These are phyloP conservation scores for Colletotrichum sp. DNA, from an alignment of 2,329 filamentous ascomycete species.

Conservation along the genomic window DNA sequence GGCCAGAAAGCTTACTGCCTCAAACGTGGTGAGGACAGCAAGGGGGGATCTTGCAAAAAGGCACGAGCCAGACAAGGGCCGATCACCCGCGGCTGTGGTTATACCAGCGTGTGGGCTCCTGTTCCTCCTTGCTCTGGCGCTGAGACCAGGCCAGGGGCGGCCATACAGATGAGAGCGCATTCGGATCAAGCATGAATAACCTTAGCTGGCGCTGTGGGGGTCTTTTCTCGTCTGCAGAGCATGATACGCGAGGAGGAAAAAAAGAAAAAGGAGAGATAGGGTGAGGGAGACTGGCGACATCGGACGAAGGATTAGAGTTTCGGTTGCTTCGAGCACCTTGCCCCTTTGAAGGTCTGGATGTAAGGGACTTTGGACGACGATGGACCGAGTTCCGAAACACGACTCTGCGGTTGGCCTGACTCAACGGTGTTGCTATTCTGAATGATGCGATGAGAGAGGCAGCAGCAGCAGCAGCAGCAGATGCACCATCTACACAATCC, in stretches of 20 bases:
- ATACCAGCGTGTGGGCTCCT: neutral
- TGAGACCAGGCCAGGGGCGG: slow-evolving; percentile 4
- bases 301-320: slow-evolving; percentile 17
- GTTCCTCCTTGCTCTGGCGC: neutral
- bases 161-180: neutral
- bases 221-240: neutral
- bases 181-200: slow-evolving; percentile 14
- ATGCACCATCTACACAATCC: neutral
- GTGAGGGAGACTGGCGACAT: neutral
- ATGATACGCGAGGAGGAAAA: neutral
- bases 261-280: neutral
- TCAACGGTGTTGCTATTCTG: slow-evolving; percentile 5
- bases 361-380: slow-evolving; percentile 18
- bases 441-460: neutral
- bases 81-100: neutral
- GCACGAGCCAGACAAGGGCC: slow-evolving; percentile 7
- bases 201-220: neutral
- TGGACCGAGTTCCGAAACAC: slow-evolving; percentile 12
- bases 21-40: neutral
- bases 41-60: neutral
- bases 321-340: slow-evolving; percentile 7
- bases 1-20: slow-evolving; percentile 4
- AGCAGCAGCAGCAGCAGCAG: neutral
- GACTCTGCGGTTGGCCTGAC: slow-evolving; percentile 8
- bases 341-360: slow-evolving; percentile 15